phyloP scores from a whole-genome alignment of 2,329 filamentous ascomycete genomes.

The Neocucurbitaria cava region DNA sequence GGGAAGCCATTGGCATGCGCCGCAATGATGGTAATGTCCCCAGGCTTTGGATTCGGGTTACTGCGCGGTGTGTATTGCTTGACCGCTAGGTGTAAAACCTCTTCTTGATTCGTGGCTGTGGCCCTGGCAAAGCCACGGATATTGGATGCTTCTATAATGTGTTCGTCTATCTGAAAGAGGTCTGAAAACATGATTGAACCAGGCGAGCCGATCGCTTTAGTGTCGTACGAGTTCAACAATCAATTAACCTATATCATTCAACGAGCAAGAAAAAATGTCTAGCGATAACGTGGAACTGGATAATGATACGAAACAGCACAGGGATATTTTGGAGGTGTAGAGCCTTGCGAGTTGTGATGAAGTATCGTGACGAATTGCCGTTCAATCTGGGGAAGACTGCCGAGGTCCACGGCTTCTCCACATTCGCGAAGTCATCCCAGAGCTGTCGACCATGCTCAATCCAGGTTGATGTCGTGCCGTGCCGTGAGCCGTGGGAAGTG shows the following conservation, averaged over 20 bases:
- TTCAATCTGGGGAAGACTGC: slow-evolving; percentile 28
- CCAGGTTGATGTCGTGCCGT: neutral
- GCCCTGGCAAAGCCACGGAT: slow-evolving; percentile 82
- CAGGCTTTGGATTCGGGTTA: slow-evolving; percentile 70
- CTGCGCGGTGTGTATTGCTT: slow-evolving; percentile 87
- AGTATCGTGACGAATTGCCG: slow-evolving; percentile 34
- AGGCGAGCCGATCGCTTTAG: neutral
- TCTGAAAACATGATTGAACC: slow-evolving; percentile 47
- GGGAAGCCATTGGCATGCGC: slow-evolving; percentile 93
- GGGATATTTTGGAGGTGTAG: neutral
- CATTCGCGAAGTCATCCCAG: neutral
- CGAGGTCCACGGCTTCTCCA: slow-evolving; percentile 27
- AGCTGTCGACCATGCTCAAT: neutral
- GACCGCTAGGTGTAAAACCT: slow-evolving; percentile 74
- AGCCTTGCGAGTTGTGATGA: neutral
- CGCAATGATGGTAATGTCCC: slow-evolving; percentile 84
- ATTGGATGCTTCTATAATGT: slow-evolving; percentile 71
- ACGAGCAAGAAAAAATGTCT: neutral
- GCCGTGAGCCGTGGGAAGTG: neutral
- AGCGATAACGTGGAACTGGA: neutral
- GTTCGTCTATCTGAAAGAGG: slow-evolving; percentile 72
- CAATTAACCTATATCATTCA: neutral
- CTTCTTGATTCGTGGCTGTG: slow-evolving; percentile 75
- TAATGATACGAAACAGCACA: neutral
- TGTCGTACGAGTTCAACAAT: neutral